Percentiles rank a stretch among this genome's conserved stretches.
Evolutionary conservation across 495 filamentous ascomycete genomes (phyloP).

Genomic region (Podospora comata): DNA sequence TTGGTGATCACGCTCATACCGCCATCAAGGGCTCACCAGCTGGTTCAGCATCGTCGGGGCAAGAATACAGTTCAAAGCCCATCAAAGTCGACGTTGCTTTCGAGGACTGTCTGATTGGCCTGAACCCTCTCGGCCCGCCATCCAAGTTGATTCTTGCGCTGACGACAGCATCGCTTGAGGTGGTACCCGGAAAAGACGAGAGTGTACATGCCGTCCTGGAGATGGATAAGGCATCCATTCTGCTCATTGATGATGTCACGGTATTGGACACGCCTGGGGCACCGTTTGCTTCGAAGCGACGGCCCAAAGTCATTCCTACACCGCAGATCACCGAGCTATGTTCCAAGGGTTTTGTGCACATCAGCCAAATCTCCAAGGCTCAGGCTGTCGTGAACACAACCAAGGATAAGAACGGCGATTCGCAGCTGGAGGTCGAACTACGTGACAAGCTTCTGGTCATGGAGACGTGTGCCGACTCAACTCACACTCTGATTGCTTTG

Average conservation of each 20-base stretch:
- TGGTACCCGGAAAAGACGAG: conserved; percentile 57
- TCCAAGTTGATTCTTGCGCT: conserved; percentile 76
- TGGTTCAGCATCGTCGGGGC: conserved; percentile 15
- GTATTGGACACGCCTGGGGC: conserved; percentile 50
- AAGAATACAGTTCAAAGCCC: conserved; percentile 36
- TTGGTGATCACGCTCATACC: conserved; percentile 58
- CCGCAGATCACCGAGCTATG: conserved; percentile 65
- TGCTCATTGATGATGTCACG: conserved; percentile 75
- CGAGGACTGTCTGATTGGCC: conserved; percentile 73
- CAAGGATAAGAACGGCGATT: conserved; percentile 51
- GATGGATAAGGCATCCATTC: conserved; percentile 72
- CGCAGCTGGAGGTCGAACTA: conserved; percentile 74
- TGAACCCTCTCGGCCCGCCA: conserved; percentile 74
- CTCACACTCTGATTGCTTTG: conserved; percentile 81
- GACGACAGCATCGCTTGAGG: conserved; percentile 66
- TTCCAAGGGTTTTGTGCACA: conserved; percentile 71
- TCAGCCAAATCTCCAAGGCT: conserved; percentile 80
- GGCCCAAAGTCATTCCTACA: conserved; percentile 48
- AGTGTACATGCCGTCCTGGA: conserved; percentile 60
- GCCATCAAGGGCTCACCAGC: conserved; percentile 38
- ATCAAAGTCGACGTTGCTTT: conserved; percentile 71
- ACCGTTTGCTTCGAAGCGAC: conserved; percentile 39
- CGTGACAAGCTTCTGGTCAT: conserved; percentile 82
- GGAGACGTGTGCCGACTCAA: conserved; percentile 95
- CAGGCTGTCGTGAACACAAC: conserved; percentile 57